phyloP scores from a whole-genome alignment of 169 alveolate species.

The Perkinsus chesapeaki region DNA sequence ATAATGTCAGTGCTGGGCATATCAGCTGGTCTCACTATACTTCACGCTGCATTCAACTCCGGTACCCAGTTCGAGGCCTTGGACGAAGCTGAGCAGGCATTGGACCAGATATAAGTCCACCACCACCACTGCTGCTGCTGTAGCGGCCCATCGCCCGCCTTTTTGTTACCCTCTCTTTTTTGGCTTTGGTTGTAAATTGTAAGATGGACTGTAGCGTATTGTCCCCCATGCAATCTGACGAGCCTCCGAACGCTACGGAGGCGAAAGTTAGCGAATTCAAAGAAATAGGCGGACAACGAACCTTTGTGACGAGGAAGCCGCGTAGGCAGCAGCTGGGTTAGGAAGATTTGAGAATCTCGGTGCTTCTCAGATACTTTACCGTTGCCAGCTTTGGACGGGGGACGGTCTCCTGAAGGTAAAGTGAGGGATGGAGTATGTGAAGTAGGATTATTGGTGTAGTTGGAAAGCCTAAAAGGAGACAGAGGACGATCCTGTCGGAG shows the following conservation, averaged over 20 bases:
- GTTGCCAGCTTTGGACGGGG: neutral
- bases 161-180: neutral
- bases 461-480: neutral
- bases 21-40: neutral
- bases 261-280: neutral
- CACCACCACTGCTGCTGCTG: neutral
- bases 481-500: neutral
- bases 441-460: neutral
- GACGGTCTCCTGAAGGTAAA: neutral
- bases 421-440: neutral
- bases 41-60: neutral
- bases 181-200: no score
- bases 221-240: no score
- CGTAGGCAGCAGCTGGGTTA: neutral
- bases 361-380: no score
- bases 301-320: neutral
- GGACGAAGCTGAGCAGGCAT: neutral
- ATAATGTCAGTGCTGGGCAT: neutral
- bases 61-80: neutral
- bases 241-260: no score
- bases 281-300: neutral
- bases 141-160: neutral
- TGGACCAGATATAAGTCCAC: neutral
- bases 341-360: no score
- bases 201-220: no score